These are phyloP conservation scores for Fusarium sp. DNA, from an alignment of 2,329 filamentous ascomycete genomes.

Conservation along the genomic window DNA sequence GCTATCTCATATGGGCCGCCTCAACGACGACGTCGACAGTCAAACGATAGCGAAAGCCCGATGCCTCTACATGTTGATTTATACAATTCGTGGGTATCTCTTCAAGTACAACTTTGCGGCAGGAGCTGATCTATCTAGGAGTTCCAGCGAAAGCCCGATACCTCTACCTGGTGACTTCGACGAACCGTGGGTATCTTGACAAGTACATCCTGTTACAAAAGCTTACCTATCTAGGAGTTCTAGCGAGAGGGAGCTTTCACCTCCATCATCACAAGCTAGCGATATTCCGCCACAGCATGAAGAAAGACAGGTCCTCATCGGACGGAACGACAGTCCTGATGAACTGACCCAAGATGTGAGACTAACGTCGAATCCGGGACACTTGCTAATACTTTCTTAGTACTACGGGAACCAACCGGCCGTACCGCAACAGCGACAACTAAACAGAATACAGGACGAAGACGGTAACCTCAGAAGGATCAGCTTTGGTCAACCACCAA, in stretches of 20 bases:
- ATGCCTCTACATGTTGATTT: accelerated
- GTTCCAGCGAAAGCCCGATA: background rate
- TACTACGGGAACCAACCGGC: accelerated
- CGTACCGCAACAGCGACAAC: background rate
- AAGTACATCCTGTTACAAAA: accelerated
- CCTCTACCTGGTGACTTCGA: accelerated
- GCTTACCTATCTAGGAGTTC: background rate
- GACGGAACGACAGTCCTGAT: constrained; percentile 3
- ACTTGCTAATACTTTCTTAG: background rate
- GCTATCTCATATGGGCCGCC: background rate
- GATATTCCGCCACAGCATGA: accelerated
- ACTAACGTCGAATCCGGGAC: accelerated
- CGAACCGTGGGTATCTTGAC: background rate
- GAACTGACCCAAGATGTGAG: constrained; percentile 8
- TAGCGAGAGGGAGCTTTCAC: background rate
- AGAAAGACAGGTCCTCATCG: background rate
- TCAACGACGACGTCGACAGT: background rate
- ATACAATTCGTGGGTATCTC: background rate
- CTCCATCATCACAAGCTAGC: background rate
- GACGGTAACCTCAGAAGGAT: background rate
- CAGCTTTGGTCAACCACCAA: background rate
- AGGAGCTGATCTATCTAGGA: background rate
- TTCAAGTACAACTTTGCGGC: accelerated
- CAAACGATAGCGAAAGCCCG: background rate
- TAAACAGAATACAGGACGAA: background rate